A percentile compares a stretch with the other conserved stretches of the same genome.
Evolutionary conservation across 257 asterid species (phyloP).

Genomic region (Plantago major): DNA sequence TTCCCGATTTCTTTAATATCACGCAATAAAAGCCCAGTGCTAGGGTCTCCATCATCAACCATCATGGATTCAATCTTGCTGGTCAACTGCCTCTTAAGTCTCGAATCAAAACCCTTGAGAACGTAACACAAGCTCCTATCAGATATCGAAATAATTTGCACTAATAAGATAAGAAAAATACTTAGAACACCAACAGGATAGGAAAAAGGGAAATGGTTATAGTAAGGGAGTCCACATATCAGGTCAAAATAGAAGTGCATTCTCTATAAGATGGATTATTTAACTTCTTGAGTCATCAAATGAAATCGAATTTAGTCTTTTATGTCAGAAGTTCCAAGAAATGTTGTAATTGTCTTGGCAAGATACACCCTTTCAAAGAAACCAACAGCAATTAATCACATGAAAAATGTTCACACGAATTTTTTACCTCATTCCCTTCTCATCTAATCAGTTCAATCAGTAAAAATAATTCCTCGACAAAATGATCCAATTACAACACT

Average conservation of each 20-base stretch:
- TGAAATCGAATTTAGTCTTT: neutral
- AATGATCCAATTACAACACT: neutral
- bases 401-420: too few relatives aligned
- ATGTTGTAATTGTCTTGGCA: neutral
- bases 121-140: neutral
- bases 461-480: too few relatives aligned
- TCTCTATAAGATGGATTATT: too few relatives aligned
- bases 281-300: neutral
- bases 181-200: neutral
- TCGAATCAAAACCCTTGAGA: slow-evolving; percentile 17
- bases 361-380: neutral
- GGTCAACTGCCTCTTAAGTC: slow-evolving; percentile 31
- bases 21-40: slow-evolving; percentile 51
- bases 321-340: neutral
- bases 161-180: neutral
- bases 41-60: slow-evolving; percentile 35
- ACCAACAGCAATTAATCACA: neutral
- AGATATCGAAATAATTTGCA: neutral
- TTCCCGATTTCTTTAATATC: slow-evolving; percentile 81
- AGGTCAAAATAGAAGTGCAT: neutral
- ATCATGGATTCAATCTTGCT: slow-evolving; percentile 21
- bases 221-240: neutral
- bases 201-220: neutral
- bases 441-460: neutral
- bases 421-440: too few relatives aligned